These are phyloP conservation scores for Flaveria trinervia DNA, from an alignment of 129 eudicot genomes.

Conservation along the genomic window DNA sequence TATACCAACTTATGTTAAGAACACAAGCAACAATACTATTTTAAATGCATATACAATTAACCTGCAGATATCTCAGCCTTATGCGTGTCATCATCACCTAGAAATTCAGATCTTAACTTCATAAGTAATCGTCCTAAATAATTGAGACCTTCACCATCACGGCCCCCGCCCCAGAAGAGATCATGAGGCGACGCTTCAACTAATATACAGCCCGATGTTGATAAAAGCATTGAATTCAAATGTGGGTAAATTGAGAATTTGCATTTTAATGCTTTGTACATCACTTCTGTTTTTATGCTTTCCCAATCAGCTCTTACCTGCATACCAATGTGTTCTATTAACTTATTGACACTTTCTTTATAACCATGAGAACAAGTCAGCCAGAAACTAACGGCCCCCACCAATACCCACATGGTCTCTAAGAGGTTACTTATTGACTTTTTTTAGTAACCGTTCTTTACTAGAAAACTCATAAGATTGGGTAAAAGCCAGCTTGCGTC, in stretches of 20 bases:
- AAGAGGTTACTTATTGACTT: background rate
- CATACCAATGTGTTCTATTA: conserved; percentile 4
- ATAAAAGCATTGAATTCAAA: conserved; percentile 70
- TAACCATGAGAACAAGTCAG: background rate
- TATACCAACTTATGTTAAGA: conserved; percentile 8
- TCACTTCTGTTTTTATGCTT: conserved; percentile 22
- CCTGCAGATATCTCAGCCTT: conserved; percentile 32
- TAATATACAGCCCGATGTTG: conserved; percentile 77
- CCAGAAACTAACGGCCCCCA: background rate
- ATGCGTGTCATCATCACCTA: conserved; percentile 52
- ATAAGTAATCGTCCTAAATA: conserved; percentile 88
- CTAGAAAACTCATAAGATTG: too few relatives aligned
- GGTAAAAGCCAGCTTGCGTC: background rate
- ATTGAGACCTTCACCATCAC: conserved; percentile 97
- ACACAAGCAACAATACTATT: background rate
- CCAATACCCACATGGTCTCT: background rate
- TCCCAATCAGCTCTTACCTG: conserved; percentile 21
- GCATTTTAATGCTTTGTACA: conserved; percentile 84
- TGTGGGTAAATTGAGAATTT: conserved; percentile 79
- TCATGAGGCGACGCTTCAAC: conserved; percentile 99
- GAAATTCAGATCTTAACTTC: conserved; percentile 86
- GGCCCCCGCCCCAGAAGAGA: conserved; percentile 98
- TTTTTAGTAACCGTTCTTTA: too few relatives aligned
- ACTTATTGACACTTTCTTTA: background rate
- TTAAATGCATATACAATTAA: background rate